phyloP scores from a whole-genome alignment of 495 filamentous ascomycete genomes.

The Penicillium cinerascens region DNA sequence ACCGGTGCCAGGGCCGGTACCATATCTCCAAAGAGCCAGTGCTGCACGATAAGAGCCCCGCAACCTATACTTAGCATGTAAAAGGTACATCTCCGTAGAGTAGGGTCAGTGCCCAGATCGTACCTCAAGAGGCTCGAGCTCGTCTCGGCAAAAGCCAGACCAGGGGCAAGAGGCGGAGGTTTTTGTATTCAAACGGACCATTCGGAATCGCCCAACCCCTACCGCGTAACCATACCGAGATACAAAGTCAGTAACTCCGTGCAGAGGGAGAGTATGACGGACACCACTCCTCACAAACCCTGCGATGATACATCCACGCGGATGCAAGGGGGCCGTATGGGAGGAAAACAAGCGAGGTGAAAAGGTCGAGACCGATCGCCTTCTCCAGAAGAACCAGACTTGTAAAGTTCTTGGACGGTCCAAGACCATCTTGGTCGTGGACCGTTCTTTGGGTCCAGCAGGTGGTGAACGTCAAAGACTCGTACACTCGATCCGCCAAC shows the following conservation, averaged over 20 bases:
- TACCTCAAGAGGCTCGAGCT: constrained; percentile 5
- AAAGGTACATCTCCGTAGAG: neutral
- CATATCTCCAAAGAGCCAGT: too few species aligned
- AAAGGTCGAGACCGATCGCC: constrained; percentile 8
- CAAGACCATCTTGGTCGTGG: neutral
- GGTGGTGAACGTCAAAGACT: constrained; percentile 28
- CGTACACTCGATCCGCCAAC: too few species aligned
- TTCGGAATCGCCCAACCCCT: constrained; percentile 21
- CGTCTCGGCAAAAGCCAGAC: neutral
- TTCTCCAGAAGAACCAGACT: constrained; percentile 15
- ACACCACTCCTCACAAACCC: neutral
- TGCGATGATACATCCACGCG: constrained; percentile 13
- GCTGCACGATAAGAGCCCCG: neutral
- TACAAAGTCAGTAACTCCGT: too few species aligned
- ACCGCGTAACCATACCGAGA: constrained; percentile 19
- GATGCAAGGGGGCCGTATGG: constrained; percentile 17
- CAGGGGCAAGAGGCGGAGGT: constrained; percentile 1
- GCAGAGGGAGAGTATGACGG: constrained; percentile 17
- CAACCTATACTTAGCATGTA: neutral
- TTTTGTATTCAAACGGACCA: constrained; percentile 14
- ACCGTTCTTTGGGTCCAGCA: constrained; percentile 2
- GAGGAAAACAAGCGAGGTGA: neutral
- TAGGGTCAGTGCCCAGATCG: constrained; percentile 1
- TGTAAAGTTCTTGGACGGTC: constrained; percentile 2
- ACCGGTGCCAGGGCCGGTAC: too few species aligned